Evolutionary conservation across 2,329 filamentous ascomycete species (phyloP), one percentile per base, ranked within the genome.

Genomic region (Knoxdaviesia capensis): DNA sequence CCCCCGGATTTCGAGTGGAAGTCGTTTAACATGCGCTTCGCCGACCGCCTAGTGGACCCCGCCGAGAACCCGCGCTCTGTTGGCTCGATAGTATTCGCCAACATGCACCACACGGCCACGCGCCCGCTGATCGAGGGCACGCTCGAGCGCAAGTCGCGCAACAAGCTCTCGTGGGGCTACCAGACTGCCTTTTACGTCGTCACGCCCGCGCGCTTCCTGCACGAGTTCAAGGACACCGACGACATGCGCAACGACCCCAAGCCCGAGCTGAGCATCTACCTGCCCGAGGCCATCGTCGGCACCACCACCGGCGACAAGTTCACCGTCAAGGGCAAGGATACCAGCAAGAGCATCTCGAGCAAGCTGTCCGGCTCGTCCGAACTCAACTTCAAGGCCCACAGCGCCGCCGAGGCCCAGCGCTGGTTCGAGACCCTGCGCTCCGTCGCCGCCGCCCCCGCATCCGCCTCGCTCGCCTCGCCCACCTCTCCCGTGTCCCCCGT

Each of bases 211-310:
- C 85, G 83, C 53, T 98, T 80, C 62, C 63, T 98, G 45, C 90
- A 98, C 63, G 87, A 94, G 59, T 98, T 93, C 69, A 93, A 93
- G 62, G 86, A 92, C 53, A 80, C 83, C 55, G 88, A 96, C 53
- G 71, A 76, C 53, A 50, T 69, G 41, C 67, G 69, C 39, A 62
- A 74, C 52, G 84, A 93, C 47, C 84, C 85, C 7, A 68, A 71
- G 44, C 88, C 90, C 0, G 88, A 98, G 56, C 66, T 90, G 36
- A 90, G 82, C 9, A 74, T 98, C 49, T 96, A 88, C 59, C 75
- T 98, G 1, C 87, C 90, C 7, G 90, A 98, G 51, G 92, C 88
- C 51, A 60, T 78, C 38, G 72, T 96, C 44, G 84, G 86, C 44
- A 54, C 62, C 1, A 71, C 72, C 8, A 76, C 68, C 49, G 86